These are phyloP conservation scores for Pythium vanterpoolii DNA, from an alignment of 352 stramenopile species.

Conservation along the genomic window DNA sequence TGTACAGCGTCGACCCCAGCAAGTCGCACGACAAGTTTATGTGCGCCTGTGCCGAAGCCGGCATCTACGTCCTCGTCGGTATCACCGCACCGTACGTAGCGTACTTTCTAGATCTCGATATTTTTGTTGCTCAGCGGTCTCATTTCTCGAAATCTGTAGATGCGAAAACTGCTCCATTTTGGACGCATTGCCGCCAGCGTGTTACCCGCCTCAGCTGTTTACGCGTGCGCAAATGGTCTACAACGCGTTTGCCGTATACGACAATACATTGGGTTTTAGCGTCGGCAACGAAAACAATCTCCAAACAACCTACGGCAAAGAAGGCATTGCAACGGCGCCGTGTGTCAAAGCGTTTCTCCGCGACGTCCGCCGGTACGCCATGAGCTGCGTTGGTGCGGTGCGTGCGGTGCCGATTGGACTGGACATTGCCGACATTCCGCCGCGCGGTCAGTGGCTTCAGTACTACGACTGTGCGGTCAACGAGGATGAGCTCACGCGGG, in stretches of 20 bases:
- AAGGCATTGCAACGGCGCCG: conserved; percentile 13
- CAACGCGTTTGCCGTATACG: conserved; percentile 56
- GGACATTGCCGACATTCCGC: conserved; percentile 66
- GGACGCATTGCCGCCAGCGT: conserved; percentile 29
- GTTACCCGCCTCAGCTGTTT: conserved; percentile 34
- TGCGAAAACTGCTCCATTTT: conserved; percentile 25
- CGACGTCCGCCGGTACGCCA: conserved; percentile 46
- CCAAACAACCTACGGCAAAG: conserved; percentile 29
- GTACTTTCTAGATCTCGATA: conserved; percentile 21
- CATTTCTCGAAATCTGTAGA: conserved; percentile 22
- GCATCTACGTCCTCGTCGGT: conserved; percentile 73
- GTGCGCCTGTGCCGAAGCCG: conserved; percentile 53
- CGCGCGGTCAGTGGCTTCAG: conserved; percentile 53
- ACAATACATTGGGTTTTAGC: conserved; percentile 53
- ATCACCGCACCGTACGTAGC: conserved; percentile 48
- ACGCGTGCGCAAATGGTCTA: conserved; percentile 36
- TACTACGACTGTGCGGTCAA: conserved; percentile 75
- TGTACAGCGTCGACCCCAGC: conserved; percentile 64
- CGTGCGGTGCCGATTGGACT: conserved; percentile 68
- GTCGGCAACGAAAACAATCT: conserved; percentile 56
- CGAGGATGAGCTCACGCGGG: conserved; percentile 34
- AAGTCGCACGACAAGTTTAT: conserved; percentile 77
- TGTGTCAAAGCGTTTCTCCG: conserved; percentile 57
- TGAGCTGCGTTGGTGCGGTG: conserved; percentile 34
- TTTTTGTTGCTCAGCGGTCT: no score